Evolutionary conservation across 257 asterid species (phyloP).

Genomic region (Leptodermis oblonga): DNA sequence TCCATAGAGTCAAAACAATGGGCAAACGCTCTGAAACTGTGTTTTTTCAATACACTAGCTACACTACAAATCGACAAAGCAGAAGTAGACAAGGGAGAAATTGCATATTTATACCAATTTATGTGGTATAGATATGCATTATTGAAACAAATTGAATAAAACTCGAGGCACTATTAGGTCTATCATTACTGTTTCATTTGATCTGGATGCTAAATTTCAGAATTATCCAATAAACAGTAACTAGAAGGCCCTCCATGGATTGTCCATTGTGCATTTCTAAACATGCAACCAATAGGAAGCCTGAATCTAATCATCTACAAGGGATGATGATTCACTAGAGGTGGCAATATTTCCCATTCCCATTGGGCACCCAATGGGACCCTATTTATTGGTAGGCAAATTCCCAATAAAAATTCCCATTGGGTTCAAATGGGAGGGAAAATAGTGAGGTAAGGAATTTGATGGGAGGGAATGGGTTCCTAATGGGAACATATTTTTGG

Average conservation of each 20-base stretch:
- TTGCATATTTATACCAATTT: too few relatives aligned
- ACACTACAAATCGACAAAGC: not conserved
- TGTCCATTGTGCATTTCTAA: not conserved
- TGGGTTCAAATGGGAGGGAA: too few relatives aligned
- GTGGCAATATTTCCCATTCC: too few relatives aligned
- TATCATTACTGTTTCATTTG: not conserved
- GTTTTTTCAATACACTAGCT: not conserved
- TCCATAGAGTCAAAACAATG: not conserved
- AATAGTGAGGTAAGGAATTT: too few relatives aligned
- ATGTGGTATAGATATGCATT: not conserved
- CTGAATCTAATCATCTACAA: not conserved
- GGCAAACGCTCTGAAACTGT: not conserved
- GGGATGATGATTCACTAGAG: too few relatives aligned
- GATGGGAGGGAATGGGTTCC: too few relatives aligned
- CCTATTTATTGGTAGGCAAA: too few relatives aligned
- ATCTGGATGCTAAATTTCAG: not conserved
- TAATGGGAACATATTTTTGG: too few relatives aligned
- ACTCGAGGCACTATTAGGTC: not conserved
- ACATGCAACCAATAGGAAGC: not conserved
- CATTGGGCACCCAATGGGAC: too few relatives aligned
- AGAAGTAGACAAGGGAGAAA: not conserved
- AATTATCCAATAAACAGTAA: not conserved
- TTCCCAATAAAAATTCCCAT: too few relatives aligned
- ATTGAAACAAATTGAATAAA: not conserved
- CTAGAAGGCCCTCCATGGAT: not conserved